Evolutionary conservation across 257 asterid genomes (phyloP), one percentile per base, ranked within the genome.

Genomic region (Nicotiana knightiana): DNA sequence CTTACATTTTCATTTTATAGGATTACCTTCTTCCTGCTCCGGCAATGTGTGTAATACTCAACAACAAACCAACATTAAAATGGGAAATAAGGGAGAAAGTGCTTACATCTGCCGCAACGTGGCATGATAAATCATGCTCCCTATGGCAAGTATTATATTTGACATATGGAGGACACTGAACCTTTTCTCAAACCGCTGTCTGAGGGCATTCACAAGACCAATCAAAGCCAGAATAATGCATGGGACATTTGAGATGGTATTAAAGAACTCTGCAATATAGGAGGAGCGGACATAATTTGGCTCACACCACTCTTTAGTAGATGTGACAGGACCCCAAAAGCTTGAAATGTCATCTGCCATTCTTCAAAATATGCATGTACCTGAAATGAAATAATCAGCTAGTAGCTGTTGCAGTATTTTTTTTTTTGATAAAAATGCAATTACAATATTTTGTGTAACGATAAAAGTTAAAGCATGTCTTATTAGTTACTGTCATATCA

Each of bases 41-140:
- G 10, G n/a, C 39, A 71, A 13, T 70, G 62, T 73, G 15, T 26
- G 62, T 5, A 12, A 37, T 68, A 68, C 46, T 1, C 6, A 73
- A 26, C 62, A 26, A 73, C 0, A 26, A 15, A 15, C 26, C 39
- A 48, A 3, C 26, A 32, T 43, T 9, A 9, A 12, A 71, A 1
- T 12, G 79, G 65, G 57, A 82, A 9, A 53, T 80, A 30, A 68
- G 17, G 86, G 82, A 26, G 46, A 10, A 70, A 76, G 81, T 81
- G 90, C 99, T 93, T 89, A 95, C 99, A 92, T 87, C 81, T 85
- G 90, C 88, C 89, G 94, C 93, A 95, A 76, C 43, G 98, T 86
- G 83, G 99, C 97, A 86, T 95, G 99, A 84, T 95, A 95, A 59
- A 93, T 79, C 87, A 91, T 88, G 93, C 99, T 93, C 80, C 99